Percentiles rank a stretch among this genome's conserved stretches.
Conservation (phyloP, 306 rosid species). For the Pterocarpus macrocarpus region DNA sequence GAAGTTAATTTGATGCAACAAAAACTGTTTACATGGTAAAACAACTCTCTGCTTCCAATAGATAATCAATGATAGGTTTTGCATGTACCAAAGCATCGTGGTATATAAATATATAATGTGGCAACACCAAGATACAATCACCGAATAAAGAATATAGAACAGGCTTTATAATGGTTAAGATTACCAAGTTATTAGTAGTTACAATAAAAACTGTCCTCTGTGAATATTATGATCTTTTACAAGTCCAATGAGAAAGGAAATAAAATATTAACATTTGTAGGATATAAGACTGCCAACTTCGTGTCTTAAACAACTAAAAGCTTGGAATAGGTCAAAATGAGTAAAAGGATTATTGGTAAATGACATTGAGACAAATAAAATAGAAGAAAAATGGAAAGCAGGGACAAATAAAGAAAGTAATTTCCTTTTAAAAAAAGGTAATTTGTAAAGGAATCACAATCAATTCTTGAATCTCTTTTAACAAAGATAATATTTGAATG, state of each 20-base stretch:
- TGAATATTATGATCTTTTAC: background rate
- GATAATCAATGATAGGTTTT: background rate
- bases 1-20: background rate
- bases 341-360: background rate
- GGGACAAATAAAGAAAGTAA: background rate
- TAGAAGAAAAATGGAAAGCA: background rate
- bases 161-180: background rate
- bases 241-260: no score
- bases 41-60: background rate
- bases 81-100: background rate
- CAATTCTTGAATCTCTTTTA: background rate
- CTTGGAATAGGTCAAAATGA: background rate
- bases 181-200: background rate
- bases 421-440: background rate
- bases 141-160: background rate
- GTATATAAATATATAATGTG: background rate
- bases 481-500: background rate
- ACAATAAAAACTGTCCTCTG: background rate
- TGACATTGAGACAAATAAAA: no score
- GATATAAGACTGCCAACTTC: background rate
- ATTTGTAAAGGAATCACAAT: slow-evolving; percentile 4
- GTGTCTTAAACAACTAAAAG: background rate
- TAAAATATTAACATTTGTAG: background rate
- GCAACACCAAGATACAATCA: background rate
- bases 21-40: background rate